Evolutionary conservation across 768 basidiomycete species (phyloP), one percentile per base, ranked within the genome.

Genomic region (Exsudoporus frostii): DNA sequence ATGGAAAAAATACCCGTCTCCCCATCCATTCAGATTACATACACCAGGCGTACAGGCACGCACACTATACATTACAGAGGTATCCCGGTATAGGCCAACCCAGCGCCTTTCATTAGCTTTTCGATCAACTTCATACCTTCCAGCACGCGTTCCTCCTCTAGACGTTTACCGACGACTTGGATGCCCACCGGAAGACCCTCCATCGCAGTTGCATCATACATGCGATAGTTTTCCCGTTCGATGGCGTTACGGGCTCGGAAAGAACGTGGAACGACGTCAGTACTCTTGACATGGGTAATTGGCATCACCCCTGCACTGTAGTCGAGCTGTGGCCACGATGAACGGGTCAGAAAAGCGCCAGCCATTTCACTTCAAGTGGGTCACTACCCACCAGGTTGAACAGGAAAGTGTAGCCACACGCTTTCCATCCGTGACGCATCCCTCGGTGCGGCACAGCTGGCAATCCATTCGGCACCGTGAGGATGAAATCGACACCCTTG

Each of bases 331-430:
- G 8, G 17, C 10, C 38, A 37, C 9, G 14, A 32, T 20, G 3
- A 30, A 30, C 15, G 27, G 15, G 25, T 51, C 33, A 57, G 30
- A 44, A 25, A 17, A 13, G 17, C 4, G 24, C 9, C 40, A 6
- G 5, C 9, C 8, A 4, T 41, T n/a, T 40, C n/a, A 24, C 22
- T 30, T 1, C 10, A 7, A 30, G 29, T 30, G 10, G 33, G 4
- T 34, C 11, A 63, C 20, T 24, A 43, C 78, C 49, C 41, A 85
- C 86, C 61, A 88, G 57, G 54, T 84, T 89, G 70, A 85, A 90
- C 30, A 89, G 60, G 60, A 83, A 81, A 0, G 85, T 82, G 62
- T 85, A 86, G 7, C 79, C 80, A 8, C 81, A 80, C 40, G 82
- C 80, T 68, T 80, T 76, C 60, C 82, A 73, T 15, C 79, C 78